phyloP scores from a whole-genome alignment of 1,139 yeast species.

The Dujonia santamariae region DNA sequence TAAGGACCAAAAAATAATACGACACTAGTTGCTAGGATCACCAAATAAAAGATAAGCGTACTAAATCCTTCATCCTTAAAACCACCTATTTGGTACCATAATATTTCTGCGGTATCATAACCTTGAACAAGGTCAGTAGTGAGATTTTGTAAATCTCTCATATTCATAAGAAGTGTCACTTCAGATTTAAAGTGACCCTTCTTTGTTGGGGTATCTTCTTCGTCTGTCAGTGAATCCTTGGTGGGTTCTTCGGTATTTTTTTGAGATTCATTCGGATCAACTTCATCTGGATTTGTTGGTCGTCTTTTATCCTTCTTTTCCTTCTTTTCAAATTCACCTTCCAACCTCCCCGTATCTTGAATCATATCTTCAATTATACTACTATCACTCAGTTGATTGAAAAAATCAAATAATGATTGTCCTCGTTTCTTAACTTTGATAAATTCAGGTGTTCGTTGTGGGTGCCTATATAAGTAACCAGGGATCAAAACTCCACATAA shows the following conservation, averaged over 20 bases:
- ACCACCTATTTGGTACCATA: constrained; percentile 63
- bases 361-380: constrained; percentile 31
- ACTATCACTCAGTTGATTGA: constrained; percentile 41
- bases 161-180: constrained; percentile 46
- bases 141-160: constrained; percentile 62
- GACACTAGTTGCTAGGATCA: constrained; percentile 29
- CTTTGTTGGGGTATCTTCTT: neutral
- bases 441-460: constrained; percentile 44
- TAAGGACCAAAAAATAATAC: constrained; percentile 56
- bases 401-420: constrained; percentile 50
- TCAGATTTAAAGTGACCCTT: constrained; percentile 23
- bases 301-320: constrained; percentile 12
- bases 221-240: neutral
- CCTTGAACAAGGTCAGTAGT: constrained; percentile 54
- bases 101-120: constrained; percentile 52
- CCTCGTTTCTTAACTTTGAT: constrained; percentile 51
- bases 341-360: constrained; percentile 9
- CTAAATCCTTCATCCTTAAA: constrained; percentile 70
- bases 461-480: constrained; percentile 70
- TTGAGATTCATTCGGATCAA: neutral
- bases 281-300: neutral
- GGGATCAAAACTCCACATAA: constrained; percentile 65
- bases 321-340: constrained; percentile 6
- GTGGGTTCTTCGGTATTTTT: too few relatives aligned
- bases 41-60: constrained; percentile 48